A percentile compares a stretch with the other conserved stretches of the same genome.
phyloP scores from a whole-genome alignment of 2,329 filamentous ascomycete genomes.

The Huntiella moniliformis region DNA sequence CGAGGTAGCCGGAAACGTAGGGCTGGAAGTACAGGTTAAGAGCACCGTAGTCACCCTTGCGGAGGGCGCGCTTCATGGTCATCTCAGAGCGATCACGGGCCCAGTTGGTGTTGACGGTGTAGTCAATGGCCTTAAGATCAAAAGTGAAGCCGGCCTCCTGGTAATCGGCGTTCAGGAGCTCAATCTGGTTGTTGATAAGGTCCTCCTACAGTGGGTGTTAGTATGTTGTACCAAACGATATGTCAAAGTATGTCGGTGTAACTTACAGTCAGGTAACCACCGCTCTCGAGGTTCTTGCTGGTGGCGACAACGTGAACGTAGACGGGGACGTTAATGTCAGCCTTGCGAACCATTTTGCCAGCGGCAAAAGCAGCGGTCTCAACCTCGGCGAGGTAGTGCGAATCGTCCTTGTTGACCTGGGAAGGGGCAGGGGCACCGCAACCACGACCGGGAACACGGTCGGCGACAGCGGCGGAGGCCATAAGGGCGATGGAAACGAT shows the following conservation, averaged over 20 bases:
- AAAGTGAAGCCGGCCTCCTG: constrained; percentile 26
- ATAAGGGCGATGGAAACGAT: constrained; percentile 7
- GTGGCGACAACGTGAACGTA: constrained; percentile 23
- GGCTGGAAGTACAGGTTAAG: constrained; percentile 22
- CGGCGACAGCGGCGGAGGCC: constrained; percentile 5
- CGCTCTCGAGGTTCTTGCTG: constrained; percentile 14
- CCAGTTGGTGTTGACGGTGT: constrained; percentile 29
- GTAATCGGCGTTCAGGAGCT: constrained; percentile 27
- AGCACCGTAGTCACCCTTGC: constrained; percentile 25
- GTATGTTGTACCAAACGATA: neutral
- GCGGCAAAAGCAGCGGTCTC: constrained; percentile 13
- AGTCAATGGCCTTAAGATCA: constrained; percentile 23
- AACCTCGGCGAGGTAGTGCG: constrained; percentile 12
- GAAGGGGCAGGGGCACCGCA: constrained; percentile 14
- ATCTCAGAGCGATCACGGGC: constrained; percentile 22
- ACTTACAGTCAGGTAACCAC: constrained; percentile 21
- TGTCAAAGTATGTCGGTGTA: neutral
- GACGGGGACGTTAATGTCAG: constrained; percentile 18
- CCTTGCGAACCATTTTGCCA: constrained; percentile 10
- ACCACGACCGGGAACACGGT: constrained; percentile 12
- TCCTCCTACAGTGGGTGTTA: constrained; percentile 16
- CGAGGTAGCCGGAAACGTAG: constrained; percentile 21
- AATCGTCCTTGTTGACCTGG: constrained; percentile 12
- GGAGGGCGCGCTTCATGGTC: constrained; percentile 27
- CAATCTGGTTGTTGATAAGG: constrained; percentile 23